Evolutionary conservation across 345 rosid species (phyloP).

Genomic region (Citrus sinensis): DVS_A1.0 CM039164.1:24048501-24049000

Average conservation of each 20-base stretch:
- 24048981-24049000: conserved; percentile 12
- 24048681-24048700: conserved; percentile 33
- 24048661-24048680: conserved; percentile 40
- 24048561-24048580: conserved; percentile 30
- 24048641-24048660: conserved; percentile 29
- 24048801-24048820: conserved; percentile 5
- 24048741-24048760: conserved; percentile 13
- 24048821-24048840: conserved; percentile 18
- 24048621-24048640: conserved; percentile 34
- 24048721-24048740: conserved; percentile 26
- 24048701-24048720: conserved; percentile 40
- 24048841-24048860: conserved; percentile 37
- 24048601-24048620: conserved; percentile 29
- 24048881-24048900: conserved; percentile 42
- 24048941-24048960: conserved; percentile 37
- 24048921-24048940: conserved; percentile 32
- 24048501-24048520: conserved; percentile 31
- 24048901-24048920: conserved; percentile 45
- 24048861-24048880: conserved; percentile 47
- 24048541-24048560: conserved; percentile 37
- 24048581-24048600: conserved; percentile 31
- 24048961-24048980: conserved; percentile 21
- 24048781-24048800: conserved; percentile 13
- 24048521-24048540: conserved; percentile 18
- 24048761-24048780: conserved; percentile 3